Evolutionary conservation across 108 stramenopile genomes (phyloP).

Genomic region (Cyclotella cryptica): DNA sequence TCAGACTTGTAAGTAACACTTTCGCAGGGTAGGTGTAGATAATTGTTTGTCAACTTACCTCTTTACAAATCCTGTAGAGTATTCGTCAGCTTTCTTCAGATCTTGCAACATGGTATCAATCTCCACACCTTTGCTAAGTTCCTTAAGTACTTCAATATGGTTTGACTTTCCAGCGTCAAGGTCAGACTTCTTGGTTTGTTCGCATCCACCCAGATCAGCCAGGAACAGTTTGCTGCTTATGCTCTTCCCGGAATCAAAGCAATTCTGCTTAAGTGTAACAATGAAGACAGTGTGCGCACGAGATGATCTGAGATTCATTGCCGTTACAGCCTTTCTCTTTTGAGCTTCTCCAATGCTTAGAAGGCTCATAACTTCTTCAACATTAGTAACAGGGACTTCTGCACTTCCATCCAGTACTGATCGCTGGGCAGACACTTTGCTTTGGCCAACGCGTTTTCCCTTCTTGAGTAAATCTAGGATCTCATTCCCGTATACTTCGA

Average conservation of each 20-base stretch:
- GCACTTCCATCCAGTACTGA: constrained; percentile 63
- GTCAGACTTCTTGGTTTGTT: constrained; percentile 66
- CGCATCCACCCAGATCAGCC: constrained; percentile 74
- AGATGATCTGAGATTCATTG: constrained; percentile 71
- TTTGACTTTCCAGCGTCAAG: constrained; percentile 35
- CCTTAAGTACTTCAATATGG: constrained; percentile 44
- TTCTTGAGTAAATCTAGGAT: constrained; percentile 62
- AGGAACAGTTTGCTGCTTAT: constrained; percentile 61
- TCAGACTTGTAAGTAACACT: too few relatives aligned
- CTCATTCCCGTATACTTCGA: constrained; percentile 74
- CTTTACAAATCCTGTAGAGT: constrained; percentile 49
- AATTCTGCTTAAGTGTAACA: constrained; percentile 58
- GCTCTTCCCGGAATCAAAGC: constrained; percentile 34
- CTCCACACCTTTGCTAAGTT: not conserved
- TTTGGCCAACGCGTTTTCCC: constrained; percentile 55
- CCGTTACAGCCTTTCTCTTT: constrained; percentile 69
- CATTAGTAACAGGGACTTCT: constrained; percentile 41
- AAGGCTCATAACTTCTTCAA: constrained; percentile 39
- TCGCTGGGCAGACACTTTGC: constrained; percentile 66
- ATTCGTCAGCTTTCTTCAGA: constrained; percentile 11
- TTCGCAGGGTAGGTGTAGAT: too few relatives aligned
- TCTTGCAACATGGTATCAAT: not conserved
- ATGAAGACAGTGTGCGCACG: constrained; percentile 77
- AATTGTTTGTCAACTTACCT: not conserved
- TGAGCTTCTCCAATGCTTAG: constrained; percentile 56